Base-by-base conservation (phyloP, 495 filamentous ascomycete species). In the Aspergillus conjunctus region DNA sequence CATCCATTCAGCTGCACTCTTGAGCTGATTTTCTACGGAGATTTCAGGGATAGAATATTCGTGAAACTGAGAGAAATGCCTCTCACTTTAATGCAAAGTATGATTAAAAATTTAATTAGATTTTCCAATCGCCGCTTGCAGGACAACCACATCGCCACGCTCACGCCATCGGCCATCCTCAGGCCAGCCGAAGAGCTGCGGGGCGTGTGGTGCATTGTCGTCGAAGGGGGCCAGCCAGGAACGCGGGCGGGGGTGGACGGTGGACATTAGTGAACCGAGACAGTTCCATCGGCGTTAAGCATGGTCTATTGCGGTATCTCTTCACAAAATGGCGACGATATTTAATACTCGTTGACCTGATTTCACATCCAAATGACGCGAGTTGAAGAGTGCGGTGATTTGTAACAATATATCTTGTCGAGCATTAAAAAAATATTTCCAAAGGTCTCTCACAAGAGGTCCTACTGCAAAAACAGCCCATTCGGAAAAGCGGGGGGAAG, bases 171-270 rank as follows among this genome's bases (percentile, higher is more conserved):
- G 32, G 22, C 39, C 14, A 59, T n/a, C 52, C 7, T 37, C 18
- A 59, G 20, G 26, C 57, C 57, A 49, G 57, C 49, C 57, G 56
- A 58, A 58, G 46, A 48, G 39, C 17, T 32, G n/a, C 31, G 46
- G 49, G 57, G 58, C 50, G 39, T 50, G 31, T 26, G 26, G 2
- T 26, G 26, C 26, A 52, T 51, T n/a, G 18, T 30, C 18, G 48
- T 46, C 37, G n/a, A n/a, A n/a, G n/a, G n/a, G n/a, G n/a, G n/a
- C n/a, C 56, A 51, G 56, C 33, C 57, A 59, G 57, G 57, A 53
- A 59, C 57, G n/a, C 54, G 22, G 44, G 12, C 12, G 44, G 44
- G 44, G n/a, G n/a, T n/a, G n/a, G n/a, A n/a, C n/a, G n/a, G 14
- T 48, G 44, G 26, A 17, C 18, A n/a, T 9, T 48, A 48, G 44